Evolutionary conservation across 2,329 filamentous ascomycete species (phyloP).

Genomic region (Blastomyces gilchristii): DNA sequence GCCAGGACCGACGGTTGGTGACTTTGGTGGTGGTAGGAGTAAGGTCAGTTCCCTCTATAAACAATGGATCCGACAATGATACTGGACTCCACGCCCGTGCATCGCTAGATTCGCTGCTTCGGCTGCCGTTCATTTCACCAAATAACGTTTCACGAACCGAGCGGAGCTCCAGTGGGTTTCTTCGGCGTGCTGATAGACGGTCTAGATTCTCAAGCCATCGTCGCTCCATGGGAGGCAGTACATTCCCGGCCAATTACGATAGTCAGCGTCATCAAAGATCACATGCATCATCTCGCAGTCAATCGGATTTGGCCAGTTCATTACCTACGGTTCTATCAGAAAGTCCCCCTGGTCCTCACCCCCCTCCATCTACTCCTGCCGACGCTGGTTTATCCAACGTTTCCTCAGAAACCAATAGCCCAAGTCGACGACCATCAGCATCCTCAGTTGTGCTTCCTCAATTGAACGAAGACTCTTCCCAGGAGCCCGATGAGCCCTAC

Average conservation of each 20-base stretch:
- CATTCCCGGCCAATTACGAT: conserved; percentile 43
- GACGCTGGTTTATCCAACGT: conserved; percentile 47
- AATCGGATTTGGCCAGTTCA: conserved; percentile 25
- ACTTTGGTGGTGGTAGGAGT: conserved; percentile 62
- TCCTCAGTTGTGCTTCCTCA: conserved; percentile 37
- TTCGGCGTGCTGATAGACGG: conserved; percentile 45
- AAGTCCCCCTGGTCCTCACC: conserved; percentile 48
- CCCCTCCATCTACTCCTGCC: conserved; percentile 54
- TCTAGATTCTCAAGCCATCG: conserved; percentile 46
- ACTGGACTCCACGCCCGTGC: conserved; percentile 25
- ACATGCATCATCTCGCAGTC: conserved; percentile 21
- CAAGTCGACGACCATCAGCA: conserved; percentile 38
- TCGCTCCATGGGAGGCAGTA: conserved; percentile 43
- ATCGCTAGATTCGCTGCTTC: conserved; percentile 38
- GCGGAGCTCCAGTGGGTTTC: conserved; percentile 40
- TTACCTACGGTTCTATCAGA: conserved; percentile 42
- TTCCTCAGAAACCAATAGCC: conserved; percentile 44
- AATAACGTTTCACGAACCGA: conserved; percentile 32
- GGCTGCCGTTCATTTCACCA: conserved; percentile 35
- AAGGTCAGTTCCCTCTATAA: conserved; percentile 50
- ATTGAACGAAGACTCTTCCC: conserved; percentile 29
- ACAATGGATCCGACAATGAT: conserved; percentile 37
- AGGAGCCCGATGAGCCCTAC: conserved; percentile 30
- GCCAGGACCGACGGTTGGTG: conserved; percentile 48
- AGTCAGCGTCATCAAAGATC: conserved; percentile 44